Evolutionary conservation across 208 protist genomes (phyloP).

Genomic region (Naegleria lovaniensis): DNA sequence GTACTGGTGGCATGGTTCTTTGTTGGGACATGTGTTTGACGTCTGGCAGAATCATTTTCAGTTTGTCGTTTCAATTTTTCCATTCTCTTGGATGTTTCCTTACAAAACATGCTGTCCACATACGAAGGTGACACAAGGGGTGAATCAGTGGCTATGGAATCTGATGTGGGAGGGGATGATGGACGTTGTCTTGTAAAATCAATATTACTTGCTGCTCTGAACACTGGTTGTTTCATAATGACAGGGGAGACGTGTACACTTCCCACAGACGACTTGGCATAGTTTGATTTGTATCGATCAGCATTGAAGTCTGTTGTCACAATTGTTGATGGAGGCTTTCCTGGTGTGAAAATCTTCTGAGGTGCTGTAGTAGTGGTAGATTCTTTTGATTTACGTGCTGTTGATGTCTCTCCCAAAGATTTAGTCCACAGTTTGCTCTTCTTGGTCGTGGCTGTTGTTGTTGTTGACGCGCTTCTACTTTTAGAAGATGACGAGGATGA

Average conservation of each 20-base stretch:
- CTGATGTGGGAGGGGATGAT: neutral
- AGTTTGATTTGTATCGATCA: neutral
- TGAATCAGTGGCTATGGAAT: neutral
- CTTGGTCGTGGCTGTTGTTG: neutral
- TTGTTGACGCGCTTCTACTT: neutral
- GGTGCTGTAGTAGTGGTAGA: neutral
- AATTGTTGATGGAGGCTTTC: neutral
- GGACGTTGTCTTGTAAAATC: neutral
- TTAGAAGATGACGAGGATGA: neutral
- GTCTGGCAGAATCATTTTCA: neutral
- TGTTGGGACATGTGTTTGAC: too few species aligned
- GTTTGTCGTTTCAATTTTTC: neutral
- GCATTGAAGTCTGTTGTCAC: neutral
- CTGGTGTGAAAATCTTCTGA: neutral
- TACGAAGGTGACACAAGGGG: neutral
- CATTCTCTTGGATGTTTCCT: neutral
- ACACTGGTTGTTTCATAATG: neutral
- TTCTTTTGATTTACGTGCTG: neutral
- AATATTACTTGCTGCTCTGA: neutral
- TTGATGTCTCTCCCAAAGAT: neutral
- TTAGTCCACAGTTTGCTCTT: neutral
- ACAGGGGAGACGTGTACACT: neutral
- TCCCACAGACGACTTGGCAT: neutral
- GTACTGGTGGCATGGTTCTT: too few species aligned
- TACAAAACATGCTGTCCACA: neutral